phyloP scores from a whole-genome alignment of 2,329 filamentous ascomycete species.

The Exophiala oligosperma region DNA sequence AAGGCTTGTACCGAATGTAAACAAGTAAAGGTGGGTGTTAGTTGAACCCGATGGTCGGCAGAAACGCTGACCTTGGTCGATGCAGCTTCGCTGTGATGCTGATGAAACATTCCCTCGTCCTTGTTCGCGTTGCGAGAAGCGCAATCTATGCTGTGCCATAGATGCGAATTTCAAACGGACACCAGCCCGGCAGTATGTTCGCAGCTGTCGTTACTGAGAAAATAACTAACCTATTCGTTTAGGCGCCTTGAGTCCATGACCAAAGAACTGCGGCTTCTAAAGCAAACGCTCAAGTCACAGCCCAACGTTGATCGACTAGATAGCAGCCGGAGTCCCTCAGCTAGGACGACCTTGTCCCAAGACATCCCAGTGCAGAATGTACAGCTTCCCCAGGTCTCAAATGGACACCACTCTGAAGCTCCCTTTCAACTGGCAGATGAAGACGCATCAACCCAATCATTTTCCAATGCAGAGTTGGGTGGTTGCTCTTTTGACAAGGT shows the following conservation, averaged over 20 bases:
- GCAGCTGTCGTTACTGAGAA: background rate
- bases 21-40: constrained; percentile 6
- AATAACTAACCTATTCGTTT: background rate
- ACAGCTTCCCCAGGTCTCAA: background rate
- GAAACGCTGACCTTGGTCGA: background rate
- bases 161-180: constrained; percentile 14
- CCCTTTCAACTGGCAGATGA: background rate
- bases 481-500: background rate
- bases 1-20: constrained; percentile 13
- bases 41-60: no score
- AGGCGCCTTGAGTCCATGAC: constrained; percentile 11
- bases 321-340: background rate
- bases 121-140: constrained; percentile 7
- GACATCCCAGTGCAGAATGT: background rate
- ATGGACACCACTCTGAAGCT: background rate
- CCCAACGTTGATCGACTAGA: background rate
- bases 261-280: constrained; percentile 8
- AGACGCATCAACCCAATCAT: background rate
- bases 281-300: constrained; percentile 6
- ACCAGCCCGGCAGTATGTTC: constrained; percentile 5
- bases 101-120: constrained; percentile 10
- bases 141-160: constrained; percentile 7
- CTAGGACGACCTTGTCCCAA: background rate
- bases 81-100: constrained; percentile 9
- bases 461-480: background rate